Conservation (phyloP, 163 green algal genomes). For the Smithsoniella earleae region DNA sequence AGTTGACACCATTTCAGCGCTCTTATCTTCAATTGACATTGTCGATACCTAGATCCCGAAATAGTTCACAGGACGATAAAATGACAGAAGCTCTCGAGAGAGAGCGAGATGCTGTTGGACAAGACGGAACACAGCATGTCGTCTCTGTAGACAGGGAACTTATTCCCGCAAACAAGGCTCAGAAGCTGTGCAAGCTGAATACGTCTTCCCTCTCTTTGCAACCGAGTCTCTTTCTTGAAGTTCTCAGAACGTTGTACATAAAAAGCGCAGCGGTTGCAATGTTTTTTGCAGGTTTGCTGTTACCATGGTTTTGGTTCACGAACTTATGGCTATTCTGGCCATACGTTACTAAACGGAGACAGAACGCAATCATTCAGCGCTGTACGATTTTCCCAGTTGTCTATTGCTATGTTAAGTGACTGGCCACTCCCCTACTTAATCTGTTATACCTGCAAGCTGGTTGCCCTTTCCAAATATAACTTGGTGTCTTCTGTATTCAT, state of each 20-base stretch:
- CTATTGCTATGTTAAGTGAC: neutral
- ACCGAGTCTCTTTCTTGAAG: neutral
- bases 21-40: too few species aligned
- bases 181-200: slow-evolving; percentile 22
- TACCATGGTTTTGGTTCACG: slow-evolving; percentile 30
- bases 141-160: slow-evolving; percentile 17
- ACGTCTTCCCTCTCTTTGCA: neutral
- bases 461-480: too few species aligned
- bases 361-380: neutral
- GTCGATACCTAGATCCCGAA: too few species aligned
- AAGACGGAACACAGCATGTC: neutral
- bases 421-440: too few species aligned
- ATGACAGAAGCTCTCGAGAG: too few species aligned
- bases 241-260: neutral
- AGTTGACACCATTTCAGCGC: too few species aligned
- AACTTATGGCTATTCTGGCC: slow-evolving; percentile 28
- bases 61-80: too few species aligned
- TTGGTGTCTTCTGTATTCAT: too few species aligned
- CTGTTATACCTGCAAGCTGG: too few species aligned
- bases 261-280: neutral
- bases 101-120: too few species aligned
- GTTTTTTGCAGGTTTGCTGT: slow-evolving; percentile 27
- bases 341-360: neutral
- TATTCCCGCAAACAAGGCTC: slow-evolving; percentile 4
- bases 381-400: neutral